Conservation (phyloP, 2,329 filamentous ascomycete species). For the Diaporthe velutina region DNA sequence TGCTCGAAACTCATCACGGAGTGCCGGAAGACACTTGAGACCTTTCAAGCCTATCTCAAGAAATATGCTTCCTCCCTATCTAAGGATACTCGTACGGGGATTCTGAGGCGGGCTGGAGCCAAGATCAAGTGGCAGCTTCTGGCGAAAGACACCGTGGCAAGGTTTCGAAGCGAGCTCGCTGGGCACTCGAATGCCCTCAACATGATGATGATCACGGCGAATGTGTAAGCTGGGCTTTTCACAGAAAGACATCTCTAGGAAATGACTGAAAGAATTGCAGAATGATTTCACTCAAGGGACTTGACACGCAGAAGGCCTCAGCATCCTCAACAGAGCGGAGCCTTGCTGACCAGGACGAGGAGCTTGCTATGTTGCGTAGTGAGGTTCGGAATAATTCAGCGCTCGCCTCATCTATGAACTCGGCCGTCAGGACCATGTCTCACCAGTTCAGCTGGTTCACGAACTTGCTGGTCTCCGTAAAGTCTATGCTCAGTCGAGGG, state of each 20-base stretch:
- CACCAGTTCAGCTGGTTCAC: background rate
- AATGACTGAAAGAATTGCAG: background rate
- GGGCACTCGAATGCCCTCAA: background rate
- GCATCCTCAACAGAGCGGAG: background rate
- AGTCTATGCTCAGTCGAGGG: background rate
- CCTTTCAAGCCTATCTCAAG: rapidly evolving
- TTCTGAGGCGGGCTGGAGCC: background rate
- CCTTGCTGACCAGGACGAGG: background rate
- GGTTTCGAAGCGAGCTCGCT: background rate
- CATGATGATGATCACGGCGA: background rate
- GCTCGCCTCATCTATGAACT: background rate
- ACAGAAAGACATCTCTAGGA: background rate
- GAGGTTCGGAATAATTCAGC: background rate
- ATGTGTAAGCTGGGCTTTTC: background rate
- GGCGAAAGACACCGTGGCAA: background rate
- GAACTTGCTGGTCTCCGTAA: background rate
- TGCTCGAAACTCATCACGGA: background rate
- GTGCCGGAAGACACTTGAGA: background rate
- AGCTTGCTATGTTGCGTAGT: background rate
- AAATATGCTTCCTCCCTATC: background rate
- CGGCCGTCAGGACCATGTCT: background rate
- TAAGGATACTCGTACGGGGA: background rate
- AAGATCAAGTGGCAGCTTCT: background rate
- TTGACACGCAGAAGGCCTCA: background rate
- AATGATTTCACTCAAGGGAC: rapidly evolving